Base-by-base conservation (phyloP, 805 yeast species). In the Candida dajiaensis region DNA sequence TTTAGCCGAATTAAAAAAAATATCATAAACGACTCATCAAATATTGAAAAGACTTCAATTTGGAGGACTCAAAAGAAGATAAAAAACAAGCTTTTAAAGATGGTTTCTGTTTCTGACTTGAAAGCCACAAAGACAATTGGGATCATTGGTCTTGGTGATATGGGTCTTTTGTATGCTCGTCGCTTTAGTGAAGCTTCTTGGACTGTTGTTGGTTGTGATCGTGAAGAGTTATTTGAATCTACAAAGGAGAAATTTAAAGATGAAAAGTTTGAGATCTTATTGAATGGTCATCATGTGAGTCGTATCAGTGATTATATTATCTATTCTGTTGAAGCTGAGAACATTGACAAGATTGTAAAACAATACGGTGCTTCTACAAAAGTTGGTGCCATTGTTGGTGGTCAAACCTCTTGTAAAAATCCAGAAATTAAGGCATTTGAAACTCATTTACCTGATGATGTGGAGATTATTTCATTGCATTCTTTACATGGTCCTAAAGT, bases 401-500 rank as follows among this genome's bases (percentile, higher is more conserved):
- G 99, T 8, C 99, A 94, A 66, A 90, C 99, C 0, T 86, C 96
- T 10, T 92, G 98, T 67, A 94, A 94, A 60, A 82, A 78, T 22
- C 95, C 95, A 0, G 99, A 94, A 61, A 84, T 94, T 23, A 72
- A 67, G 15, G 96, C 97, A 0, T 87, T 94, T 62, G 97, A 89
- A 56, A 69, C 71, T 40, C 68, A 76, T 54, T 63, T 89, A 28
- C 97, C 98, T 0, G 49, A 57, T 0, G 98, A 94, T 66, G 83
- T 81, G 4, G 85, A 87, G 40, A 92, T 94, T 22, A 78, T 94
- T 12, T 77, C 95, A 2, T 76, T 95, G 21, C 99, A 94, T 63
- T 89, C 97, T 0, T 70, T 94, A 50, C 99, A 94, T 67, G 99
- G 99, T 0, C 98, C 99, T 5, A 80, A 76, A 48, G 96, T 94